A percentile compares a stretch with the other conserved stretches of the same genome.
These are phyloP conservation scores for Candida rishiriensis DNA, from an alignment of 805 yeast species.

Conservation along the genomic window DNA sequence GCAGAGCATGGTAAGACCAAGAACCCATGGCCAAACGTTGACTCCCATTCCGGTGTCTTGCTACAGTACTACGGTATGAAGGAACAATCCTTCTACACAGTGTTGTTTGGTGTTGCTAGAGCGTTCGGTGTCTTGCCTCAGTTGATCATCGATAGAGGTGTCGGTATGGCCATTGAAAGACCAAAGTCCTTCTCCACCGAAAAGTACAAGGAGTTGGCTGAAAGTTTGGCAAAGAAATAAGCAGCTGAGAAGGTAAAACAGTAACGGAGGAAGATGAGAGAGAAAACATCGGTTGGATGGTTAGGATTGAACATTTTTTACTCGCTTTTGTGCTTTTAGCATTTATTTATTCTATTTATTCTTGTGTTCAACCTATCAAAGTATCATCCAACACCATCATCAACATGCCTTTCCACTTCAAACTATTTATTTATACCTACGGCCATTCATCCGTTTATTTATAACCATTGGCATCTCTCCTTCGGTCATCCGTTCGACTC, in stretches of 20 bases:
- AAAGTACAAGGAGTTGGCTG: conserved; percentile 81
- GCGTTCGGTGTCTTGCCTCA: conserved; percentile 85
- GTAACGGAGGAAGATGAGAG: no score
- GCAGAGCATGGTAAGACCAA: conserved; percentile 85
- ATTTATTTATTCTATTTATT: no score
- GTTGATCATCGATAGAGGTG: conserved; percentile 78
- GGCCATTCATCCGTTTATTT: no score
- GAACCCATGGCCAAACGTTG: conserved; percentile 93
- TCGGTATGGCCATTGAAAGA: conserved; percentile 80
- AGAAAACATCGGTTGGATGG: no score
- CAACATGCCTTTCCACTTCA: no score
- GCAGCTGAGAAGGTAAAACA: neutral
- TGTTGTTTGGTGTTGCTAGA: conserved; percentile 80
- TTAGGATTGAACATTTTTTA: no score
- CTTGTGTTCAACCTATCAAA: no score
- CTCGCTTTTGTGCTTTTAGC: no score
- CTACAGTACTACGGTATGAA: conserved; percentile 82
- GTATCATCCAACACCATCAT: no score
- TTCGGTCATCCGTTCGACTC: no score
- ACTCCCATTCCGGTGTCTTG: conserved; percentile 81
- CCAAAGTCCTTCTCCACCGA: conserved; percentile 93
- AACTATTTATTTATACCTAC: no score
- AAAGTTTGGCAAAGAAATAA: conserved; percentile 24
- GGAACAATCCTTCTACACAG: conserved; percentile 81
- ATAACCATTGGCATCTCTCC: no score